phyloP scores from a whole-genome alignment of 371 early-diverging fungal genomes.

The Saksenaea vasiformis region DNA sequence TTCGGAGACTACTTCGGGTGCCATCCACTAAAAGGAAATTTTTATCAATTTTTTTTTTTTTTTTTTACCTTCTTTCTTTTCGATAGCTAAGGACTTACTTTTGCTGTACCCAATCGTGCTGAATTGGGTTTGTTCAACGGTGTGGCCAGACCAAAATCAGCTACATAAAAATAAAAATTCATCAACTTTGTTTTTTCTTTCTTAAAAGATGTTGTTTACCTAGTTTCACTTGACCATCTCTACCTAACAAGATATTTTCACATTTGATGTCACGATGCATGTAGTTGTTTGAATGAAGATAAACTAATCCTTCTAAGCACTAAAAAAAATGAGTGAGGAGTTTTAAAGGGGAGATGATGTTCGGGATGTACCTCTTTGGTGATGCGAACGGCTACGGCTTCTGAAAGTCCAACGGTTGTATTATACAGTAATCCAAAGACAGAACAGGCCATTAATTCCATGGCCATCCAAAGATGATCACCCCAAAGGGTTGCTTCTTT shows the following conservation, averaged over 20 bases:
- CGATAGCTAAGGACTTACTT: slow-evolving; percentile 44
- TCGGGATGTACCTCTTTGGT: slow-evolving; percentile 47
- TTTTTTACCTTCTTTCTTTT: too few species aligned
- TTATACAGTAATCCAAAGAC: slow-evolving; percentile 47
- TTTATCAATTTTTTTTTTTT: slow-evolving; percentile 11
- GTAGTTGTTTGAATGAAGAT: slow-evolving; percentile 50
- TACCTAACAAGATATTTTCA: slow-evolving; percentile 48
- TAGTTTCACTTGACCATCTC: slow-evolving; percentile 49
- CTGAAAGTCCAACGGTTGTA: slow-evolving; percentile 42
- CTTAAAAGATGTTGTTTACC: slow-evolving; percentile 32
- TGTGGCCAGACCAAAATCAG: slow-evolving; percentile 54
- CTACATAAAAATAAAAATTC: too few species aligned
- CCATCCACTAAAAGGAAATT: slow-evolving; percentile 64
- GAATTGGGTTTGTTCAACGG: slow-evolving; percentile 35
- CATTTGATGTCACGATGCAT: slow-evolving; percentile 60
- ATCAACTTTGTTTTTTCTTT: too few species aligned
- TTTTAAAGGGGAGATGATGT: too few species aligned
- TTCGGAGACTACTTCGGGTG: slow-evolving; percentile 52
- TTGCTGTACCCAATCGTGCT: slow-evolving; percentile 47
- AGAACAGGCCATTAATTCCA: slow-evolving; percentile 56
- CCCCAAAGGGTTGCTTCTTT: slow-evolving; percentile 42
- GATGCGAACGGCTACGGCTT: slow-evolving; percentile 41
- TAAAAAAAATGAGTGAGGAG: slow-evolving; percentile 42
- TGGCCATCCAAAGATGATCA: slow-evolving; percentile 54
- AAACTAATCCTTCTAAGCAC: slow-evolving; percentile 48